phyloP scores from a whole-genome alignment of 805 yeast genomes.

The Saccharomyces mikatae region DNA sequence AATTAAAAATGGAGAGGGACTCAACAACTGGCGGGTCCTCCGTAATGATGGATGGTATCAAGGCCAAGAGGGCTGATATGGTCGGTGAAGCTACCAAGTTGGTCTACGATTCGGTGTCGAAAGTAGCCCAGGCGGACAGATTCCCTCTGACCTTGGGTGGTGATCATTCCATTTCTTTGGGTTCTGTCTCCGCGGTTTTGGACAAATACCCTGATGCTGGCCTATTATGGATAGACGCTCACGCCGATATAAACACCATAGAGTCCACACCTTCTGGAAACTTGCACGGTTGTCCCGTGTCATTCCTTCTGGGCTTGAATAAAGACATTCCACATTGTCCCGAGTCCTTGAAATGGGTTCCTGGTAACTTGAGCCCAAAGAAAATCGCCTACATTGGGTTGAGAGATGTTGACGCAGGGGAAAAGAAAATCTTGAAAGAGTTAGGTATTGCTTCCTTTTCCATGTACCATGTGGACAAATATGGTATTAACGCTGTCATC shows the following conservation, averaged over 20 bases:
- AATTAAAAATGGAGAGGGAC: constrained; percentile 32
- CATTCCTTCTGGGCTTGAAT: constrained; percentile 81
- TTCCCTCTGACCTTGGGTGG: constrained; percentile 90
- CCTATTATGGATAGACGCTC: constrained; percentile 94
- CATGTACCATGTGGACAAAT: constrained; percentile 93
- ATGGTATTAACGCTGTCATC: constrained; percentile 83
- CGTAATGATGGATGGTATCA: constrained; percentile 20
- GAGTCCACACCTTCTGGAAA: constrained; percentile 78
- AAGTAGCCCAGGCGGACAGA: constrained; percentile 39
- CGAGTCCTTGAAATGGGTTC: constrained; percentile 74
- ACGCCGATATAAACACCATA: constrained; percentile 92
- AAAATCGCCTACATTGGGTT: constrained; percentile 89
- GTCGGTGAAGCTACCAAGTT: constrained; percentile 66
- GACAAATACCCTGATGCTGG: constrained; percentile 79
- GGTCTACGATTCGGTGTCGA: constrained; percentile 53
- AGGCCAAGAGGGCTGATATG: constrained; percentile 62
- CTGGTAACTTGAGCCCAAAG: constrained; percentile 51
- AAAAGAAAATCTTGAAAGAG: constrained; percentile 64
- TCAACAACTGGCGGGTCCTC: constrained; percentile 41
- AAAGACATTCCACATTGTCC: constrained; percentile 44
- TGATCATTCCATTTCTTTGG: constrained; percentile 93
- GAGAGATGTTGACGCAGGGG: constrained; percentile 87
- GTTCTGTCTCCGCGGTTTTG: constrained; percentile 80
- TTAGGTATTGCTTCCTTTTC: constrained; percentile 75
- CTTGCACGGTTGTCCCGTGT: constrained; percentile 93